phyloP scores from a whole-genome alignment of 805 yeast species.

The Nakazawaea ernobii region DNA sequence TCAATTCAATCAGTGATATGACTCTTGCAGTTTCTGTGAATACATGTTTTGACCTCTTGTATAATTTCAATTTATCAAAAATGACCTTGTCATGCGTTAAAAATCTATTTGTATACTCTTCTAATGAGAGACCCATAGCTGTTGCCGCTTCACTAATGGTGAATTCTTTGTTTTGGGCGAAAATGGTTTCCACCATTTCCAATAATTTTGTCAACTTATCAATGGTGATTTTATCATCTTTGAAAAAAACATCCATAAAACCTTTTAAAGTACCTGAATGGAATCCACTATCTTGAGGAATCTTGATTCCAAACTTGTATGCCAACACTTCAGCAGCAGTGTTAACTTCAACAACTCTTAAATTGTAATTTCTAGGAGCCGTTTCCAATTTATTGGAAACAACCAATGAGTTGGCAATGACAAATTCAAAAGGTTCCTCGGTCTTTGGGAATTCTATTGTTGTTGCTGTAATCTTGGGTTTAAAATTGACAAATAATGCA shows the following conservation, averaged over 20 bases:
- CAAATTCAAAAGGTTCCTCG: constrained; percentile 40
- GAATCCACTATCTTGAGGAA: constrained; percentile 45
- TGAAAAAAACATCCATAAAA: constrained; percentile 47
- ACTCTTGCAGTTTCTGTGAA: constrained; percentile 58
- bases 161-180: constrained; percentile 41
- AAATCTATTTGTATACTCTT: constrained; percentile 38
- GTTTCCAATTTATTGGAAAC: constrained; percentile 64
- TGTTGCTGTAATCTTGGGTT: constrained; percentile 49
- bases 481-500: constrained; percentile 55
- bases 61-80: constrained; percentile 48
- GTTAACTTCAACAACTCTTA: constrained; percentile 68
- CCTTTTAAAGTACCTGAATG: constrained; percentile 58
- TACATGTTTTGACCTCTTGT: constrained; percentile 58
- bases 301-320: constrained; percentile 33
- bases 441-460: constrained; percentile 49
- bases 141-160: constrained; percentile 42
- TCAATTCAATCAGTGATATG: constrained; percentile 32
- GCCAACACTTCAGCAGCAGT: constrained; percentile 61
- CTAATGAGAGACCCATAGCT: constrained; percentile 33
- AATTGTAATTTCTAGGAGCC: constrained; percentile 63
- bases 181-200: constrained; percentile 35
- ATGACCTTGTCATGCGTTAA: constrained; percentile 52
- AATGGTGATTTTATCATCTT: constrained; percentile 31
- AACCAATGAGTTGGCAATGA: constrained; percentile 59
- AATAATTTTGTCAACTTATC: constrained; percentile 34